A percentile compares a stretch with the other conserved stretches of the same genome.
Evolutionary conservation across 140 eudicot genomes (phyloP).

Genomic region (Bidens hawaiensis): DNA sequence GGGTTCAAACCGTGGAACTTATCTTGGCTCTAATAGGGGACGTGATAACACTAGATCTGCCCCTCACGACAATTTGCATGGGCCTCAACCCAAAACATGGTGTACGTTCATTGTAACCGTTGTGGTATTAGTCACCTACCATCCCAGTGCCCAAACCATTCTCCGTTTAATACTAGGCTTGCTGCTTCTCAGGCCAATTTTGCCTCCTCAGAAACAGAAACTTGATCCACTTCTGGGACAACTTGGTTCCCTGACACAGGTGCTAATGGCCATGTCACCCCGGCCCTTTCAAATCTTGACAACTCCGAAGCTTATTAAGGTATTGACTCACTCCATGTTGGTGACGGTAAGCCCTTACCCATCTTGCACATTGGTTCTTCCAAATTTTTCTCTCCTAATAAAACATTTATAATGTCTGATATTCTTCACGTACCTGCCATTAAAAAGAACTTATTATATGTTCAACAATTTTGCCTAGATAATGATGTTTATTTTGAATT

Average conservation of each 20-base stretch:
- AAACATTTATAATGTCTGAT: too few species aligned
- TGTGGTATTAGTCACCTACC: background rate
- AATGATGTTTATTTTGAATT: background rate
- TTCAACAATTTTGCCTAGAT: background rate
- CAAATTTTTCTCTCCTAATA: too few species aligned
- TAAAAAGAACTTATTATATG: background rate
- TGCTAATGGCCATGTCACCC: background rate
- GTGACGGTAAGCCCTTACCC: background rate
- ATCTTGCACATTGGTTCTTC: background rate
- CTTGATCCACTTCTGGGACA: background rate
- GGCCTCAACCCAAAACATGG: too few species aligned
- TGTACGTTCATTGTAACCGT: too few species aligned
- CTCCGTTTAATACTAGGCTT: background rate
- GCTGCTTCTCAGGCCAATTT: background rate
- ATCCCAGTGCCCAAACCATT: background rate
- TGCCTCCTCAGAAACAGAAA: background rate
- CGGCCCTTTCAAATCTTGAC: too few species aligned
- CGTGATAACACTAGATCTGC: too few species aligned
- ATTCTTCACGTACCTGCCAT: background rate
- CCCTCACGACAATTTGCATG: too few species aligned
- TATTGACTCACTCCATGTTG: background rate
- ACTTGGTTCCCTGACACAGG: background rate
- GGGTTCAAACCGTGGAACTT: too few species aligned
- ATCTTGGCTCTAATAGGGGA: too few species aligned
- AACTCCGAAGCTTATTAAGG: background rate